phyloP scores from a whole-genome alignment of 371 early-diverging fungal genomes.

The Chytridiales sp. region DNA sequence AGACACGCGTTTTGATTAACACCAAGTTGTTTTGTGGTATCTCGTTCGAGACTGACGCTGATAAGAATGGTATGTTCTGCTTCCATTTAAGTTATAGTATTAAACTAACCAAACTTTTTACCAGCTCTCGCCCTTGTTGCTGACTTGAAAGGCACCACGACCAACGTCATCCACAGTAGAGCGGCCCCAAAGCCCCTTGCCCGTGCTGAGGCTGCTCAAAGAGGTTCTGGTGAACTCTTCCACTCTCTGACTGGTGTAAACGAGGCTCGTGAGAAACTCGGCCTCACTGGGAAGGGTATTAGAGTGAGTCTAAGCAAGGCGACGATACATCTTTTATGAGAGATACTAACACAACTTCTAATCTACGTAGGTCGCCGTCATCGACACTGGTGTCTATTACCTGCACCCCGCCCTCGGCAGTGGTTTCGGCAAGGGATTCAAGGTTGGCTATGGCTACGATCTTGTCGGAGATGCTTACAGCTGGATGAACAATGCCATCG shows the following conservation, averaged over 20 bases:
- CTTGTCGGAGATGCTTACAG: slow-evolving; percentile 44
- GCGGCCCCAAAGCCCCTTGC: too few species aligned
- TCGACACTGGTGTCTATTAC: slow-evolving; percentile 65
- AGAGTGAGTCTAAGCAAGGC: slow-evolving; percentile 7
- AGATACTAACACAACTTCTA: neutral
- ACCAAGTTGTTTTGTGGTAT: neutral
- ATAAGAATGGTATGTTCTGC: too few species aligned
- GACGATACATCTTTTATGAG: neutral
- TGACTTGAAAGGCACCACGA: too few species aligned
- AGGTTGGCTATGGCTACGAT: slow-evolving; percentile 62
- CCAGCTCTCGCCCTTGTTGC: too few species aligned
- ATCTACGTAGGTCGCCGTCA: slow-evolving; percentile 39
- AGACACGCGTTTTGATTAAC: neutral
- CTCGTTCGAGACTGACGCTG: slow-evolving; percentile 6
- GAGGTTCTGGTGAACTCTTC: neutral
- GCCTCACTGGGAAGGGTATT: slow-evolving; percentile 34
- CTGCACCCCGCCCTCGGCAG: slow-evolving; percentile 71
- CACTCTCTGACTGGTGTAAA: slow-evolving; percentile 21
- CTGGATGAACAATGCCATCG: neutral
- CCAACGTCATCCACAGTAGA: too few species aligned
- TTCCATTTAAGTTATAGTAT: too few species aligned
- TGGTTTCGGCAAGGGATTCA: slow-evolving; percentile 63
- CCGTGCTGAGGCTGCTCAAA: too few species aligned
- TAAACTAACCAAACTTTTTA: too few species aligned
- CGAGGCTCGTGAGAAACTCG: slow-evolving; percentile 13